Percentiles rank a stretch among this genome's conserved stretches.
phyloP scores from a whole-genome alignment of 2,329 filamentous ascomycete species.

The Teratosphaeria viscida region DNA sequence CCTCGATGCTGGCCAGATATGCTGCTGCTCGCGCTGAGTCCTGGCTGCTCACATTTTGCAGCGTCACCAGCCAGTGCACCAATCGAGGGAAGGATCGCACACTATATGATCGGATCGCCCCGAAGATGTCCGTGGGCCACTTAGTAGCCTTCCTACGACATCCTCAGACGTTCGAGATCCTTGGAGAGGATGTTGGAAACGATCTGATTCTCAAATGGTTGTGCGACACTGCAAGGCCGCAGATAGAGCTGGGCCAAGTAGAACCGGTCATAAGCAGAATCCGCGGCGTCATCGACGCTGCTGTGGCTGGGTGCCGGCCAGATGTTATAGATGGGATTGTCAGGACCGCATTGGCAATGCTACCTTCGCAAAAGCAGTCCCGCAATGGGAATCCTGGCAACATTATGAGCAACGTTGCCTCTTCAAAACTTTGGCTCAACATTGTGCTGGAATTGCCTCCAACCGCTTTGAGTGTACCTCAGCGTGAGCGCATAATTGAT shows the following conservation, averaged over 20 bases:
- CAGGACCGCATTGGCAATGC: background rate
- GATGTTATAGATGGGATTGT: background rate
- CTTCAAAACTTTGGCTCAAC: background rate
- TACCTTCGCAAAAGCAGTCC: background rate
- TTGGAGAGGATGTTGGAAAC: background rate
- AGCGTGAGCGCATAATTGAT: background rate
- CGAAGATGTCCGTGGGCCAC: background rate
- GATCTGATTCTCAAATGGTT: background rate
- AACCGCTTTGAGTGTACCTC: background rate
- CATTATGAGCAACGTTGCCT: background rate
- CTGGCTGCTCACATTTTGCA: slow-evolving; percentile 1
- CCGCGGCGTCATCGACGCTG: background rate
- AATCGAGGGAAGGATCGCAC: background rate
- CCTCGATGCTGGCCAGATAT: background rate
- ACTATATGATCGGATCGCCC: background rate
- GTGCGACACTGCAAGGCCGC: background rate
- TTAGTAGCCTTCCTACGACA: background rate
- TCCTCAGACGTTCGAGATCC: background rate
- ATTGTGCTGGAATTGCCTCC: background rate
- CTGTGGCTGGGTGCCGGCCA: background rate
- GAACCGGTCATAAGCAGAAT: background rate
- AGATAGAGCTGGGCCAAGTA: background rate
- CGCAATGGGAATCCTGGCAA: background rate
- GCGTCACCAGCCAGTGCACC: slow-evolving; percentile 18
- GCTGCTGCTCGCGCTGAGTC: background rate